These are phyloP conservation scores for Linnemannia elongata DNA, from an alignment of 192 early-diverging fungal species.

Conservation along the genomic window DNA sequence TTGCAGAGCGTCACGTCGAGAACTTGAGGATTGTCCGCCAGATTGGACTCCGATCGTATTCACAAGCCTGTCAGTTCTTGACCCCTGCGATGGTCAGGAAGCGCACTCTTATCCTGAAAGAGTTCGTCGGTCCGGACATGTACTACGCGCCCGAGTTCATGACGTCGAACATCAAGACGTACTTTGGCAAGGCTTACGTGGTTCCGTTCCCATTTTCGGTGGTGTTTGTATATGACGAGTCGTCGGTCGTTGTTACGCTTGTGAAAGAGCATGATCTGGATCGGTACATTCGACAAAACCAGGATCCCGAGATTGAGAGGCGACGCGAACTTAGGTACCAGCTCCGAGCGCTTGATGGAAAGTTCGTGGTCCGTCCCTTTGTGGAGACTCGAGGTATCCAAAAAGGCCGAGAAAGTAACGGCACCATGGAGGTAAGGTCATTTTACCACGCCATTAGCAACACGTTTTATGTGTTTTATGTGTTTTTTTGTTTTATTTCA, in stretches of 20 bases:
- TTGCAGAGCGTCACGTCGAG: slow-evolving; percentile 77
- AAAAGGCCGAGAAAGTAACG: slow-evolving; percentile 30
- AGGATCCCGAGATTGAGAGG: slow-evolving; percentile 58
- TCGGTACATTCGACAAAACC: slow-evolving; percentile 68
- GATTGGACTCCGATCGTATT: slow-evolving; percentile 67
- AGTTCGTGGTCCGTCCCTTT: slow-evolving; percentile 68
- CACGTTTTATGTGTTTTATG: background rate
- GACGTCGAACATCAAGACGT: slow-evolving; percentile 63
- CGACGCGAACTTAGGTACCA: slow-evolving; percentile 64
- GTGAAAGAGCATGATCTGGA: slow-evolving; percentile 65
- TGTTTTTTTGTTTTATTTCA: background rate
- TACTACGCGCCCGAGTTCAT: slow-evolving; percentile 71
- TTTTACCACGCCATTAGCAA: background rate
- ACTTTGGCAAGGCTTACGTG: slow-evolving; percentile 73
- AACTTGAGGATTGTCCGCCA: slow-evolving; percentile 71
- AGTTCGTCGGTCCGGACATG: slow-evolving; percentile 75
- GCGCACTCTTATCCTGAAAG: slow-evolving; percentile 56
- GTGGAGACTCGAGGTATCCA: slow-evolving; percentile 32
- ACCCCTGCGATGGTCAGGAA: slow-evolving; percentile 43
- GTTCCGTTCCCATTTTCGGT: slow-evolving; percentile 78
- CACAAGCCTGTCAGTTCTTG: slow-evolving; percentile 55
- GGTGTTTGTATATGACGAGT: slow-evolving; percentile 76
- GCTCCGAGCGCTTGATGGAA: slow-evolving; percentile 71
- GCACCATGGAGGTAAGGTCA: slow-evolving; percentile 40
- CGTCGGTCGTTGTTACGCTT: slow-evolving; percentile 62